Base-by-base conservation (phyloP, 306 rosid genomes). In the Lotus japonicus region DNA sequence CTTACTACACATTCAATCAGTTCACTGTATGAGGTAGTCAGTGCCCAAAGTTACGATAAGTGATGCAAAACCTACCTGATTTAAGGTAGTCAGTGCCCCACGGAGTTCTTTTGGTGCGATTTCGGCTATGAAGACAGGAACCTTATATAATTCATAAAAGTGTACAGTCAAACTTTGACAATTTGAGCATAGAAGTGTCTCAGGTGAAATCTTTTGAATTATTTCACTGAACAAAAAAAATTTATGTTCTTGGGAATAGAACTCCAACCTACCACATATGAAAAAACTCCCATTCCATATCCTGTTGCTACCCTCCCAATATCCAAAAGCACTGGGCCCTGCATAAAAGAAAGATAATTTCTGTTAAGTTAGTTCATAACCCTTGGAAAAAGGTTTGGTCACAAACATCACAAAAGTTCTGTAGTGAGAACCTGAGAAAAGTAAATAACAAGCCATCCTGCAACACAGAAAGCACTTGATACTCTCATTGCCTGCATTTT, bases 271-370 rank as follows among this genome's bases (percentile, higher is more conserved):
- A 92, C 98, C 87, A 90, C 96, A 26, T 77, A 94, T 38, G 97
- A 94, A 74, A 85, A 94, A 38, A 90, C 83, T 75, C 98, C 98
- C 97, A 94, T 94, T 80, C 96, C 98, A 70, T 86, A 94, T 77
- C 98, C 98, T n/a, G 95, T 94, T 68, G 90, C 88, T 68, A 90
- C 75, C 83, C 97, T 89, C 65, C 92, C 98, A 80, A 86, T 77
- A 83, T 88, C 88, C 88, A 94, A 82, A 79, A 83, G 52, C 66
- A 75, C 67, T 43, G 86, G 75, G 3, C 84, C 89, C 98, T 92
- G 46, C 33, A 64, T 21, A 56, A 71, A 77, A 75, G 45, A 60
- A 56, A 52, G 28, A 23, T 31, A 67, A 72, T 43, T 11, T 63
- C 13, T 3, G 39, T 52, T 11, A n/a, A 72, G 53, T 21, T 64